Evolutionary conservation across 2,329 filamentous ascomycete genomes (phyloP).

Genomic region (Canariomyces notabilis): DNA sequence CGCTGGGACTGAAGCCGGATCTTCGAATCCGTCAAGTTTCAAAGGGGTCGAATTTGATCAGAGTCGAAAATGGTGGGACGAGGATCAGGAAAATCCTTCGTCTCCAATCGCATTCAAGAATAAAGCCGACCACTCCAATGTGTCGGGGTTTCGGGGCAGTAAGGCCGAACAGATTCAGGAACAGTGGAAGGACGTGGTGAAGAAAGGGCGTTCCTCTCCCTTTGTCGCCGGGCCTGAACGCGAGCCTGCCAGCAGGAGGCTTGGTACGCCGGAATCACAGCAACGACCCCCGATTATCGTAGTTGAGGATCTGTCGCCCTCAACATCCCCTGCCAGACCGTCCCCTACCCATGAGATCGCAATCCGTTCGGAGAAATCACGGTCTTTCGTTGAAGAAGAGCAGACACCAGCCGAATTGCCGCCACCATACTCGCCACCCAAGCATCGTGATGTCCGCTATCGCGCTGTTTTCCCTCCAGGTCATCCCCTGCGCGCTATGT

Average conservation of each 20-base stretch:
- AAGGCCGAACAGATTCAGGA: background rate
- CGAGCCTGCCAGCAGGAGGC: background rate
- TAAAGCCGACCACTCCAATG: background rate
- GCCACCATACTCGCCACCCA: conserved; percentile 52
- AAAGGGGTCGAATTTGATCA: no score
- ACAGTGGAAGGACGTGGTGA: background rate
- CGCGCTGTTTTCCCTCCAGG: conserved; percentile 54
- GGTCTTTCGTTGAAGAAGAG: conserved; percentile 36
- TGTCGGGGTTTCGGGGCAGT: background rate
- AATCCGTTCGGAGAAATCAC: conserved; percentile 35
- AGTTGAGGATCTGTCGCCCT: conserved; percentile 17
- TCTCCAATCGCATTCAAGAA: background rate
- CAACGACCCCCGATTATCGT: conserved; percentile 18
- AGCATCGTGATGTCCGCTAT: conserved; percentile 43
- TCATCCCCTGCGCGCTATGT: conserved; percentile 42
- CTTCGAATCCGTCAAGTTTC: no score
- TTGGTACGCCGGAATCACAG: conserved; percentile 1
- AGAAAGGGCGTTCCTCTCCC: background rate
- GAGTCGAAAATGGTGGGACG: background rate
- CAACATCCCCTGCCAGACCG: conserved; percentile 4
- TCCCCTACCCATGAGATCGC: conserved; percentile 14
- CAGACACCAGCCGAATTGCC: conserved; percentile 38
- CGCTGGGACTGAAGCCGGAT: no score
- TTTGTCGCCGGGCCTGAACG: background rate
- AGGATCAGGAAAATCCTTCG: background rate